Base-by-base conservation (phyloP, 2,329 filamentous ascomycete genomes). In the Fusarium metavorans region DNA sequence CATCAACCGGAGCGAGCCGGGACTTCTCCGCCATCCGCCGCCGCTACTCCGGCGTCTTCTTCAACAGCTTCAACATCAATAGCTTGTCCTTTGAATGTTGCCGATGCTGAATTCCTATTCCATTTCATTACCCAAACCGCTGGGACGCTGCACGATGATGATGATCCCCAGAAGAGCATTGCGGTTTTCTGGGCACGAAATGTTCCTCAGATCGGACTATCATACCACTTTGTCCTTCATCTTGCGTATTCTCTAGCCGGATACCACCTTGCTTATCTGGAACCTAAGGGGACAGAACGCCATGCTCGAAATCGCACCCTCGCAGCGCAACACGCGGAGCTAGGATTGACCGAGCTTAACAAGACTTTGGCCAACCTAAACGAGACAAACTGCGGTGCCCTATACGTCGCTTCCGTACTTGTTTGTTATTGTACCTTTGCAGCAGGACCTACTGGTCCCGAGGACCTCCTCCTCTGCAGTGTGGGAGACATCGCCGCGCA, bases 391-490 rank as follows among this genome's bases (percentile, higher is more conserved):
- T 81, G 80, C 43, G 79, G 79, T n/a, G 76, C 80, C 9, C 64
- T 80, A 16, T 81, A 81, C 57, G 67, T 80, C 9, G 74, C 79
- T 3, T 74, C 79, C 9, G 63, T 77, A 23, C 72, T 81, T 6
- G 73, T 80, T 8, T 81, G 80, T 57, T 80, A 80, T 48, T 80
- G 77, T 48, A 76, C 76, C 9, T 80, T 81, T 66, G 80, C 80
- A 32, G 79, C 79, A 8, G 80, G 80, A 3, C 80, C 80, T 3
- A 75, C 71, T 6, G 71, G 77, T 11, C 70, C 70, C 4, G 71
- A 79, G 34, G 80, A 81, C 34, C 73, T 81, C 5, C 76, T 81
- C 14, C 67, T 81, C 18, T 80, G 78, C 68, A 66, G 76, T 52
- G 65, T 76, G 34, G 75, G 68, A 32, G 73, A 79, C 25, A 68